A percentile compares a stretch with the other conserved stretches of the same genome.
Evolutionary conservation across 352 stramenopile species (phyloP).

Genomic region (Phytophthora idaei): DNA sequence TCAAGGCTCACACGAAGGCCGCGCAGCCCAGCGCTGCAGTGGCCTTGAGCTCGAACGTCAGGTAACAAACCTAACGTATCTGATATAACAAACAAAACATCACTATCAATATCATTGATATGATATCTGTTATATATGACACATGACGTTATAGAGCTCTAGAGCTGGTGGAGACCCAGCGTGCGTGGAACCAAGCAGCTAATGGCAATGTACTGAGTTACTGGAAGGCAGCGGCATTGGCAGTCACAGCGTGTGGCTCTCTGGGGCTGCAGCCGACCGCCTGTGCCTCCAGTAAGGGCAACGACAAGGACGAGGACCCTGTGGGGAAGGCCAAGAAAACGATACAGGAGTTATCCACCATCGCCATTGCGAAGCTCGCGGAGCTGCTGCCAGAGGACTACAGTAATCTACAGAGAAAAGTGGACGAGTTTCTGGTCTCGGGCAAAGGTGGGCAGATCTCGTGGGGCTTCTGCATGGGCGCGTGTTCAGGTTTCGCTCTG

Average conservation of each 20-base stretch:
- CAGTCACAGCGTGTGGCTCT: constrained; percentile 14
- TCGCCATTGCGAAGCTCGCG: constrained; percentile 44
- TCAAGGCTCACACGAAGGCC: constrained; percentile 8
- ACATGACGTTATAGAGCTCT: constrained; percentile 16
- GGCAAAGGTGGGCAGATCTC: constrained; percentile 83
- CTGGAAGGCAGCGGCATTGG: constrained; percentile 30
- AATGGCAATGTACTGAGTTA: constrained; percentile 29
- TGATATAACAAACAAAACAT: background rate
- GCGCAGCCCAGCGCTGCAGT: constrained; percentile 5
- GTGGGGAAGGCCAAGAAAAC: constrained; percentile 71
- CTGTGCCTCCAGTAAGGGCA: constrained; percentile 26
- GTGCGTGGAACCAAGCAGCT: constrained; percentile 10
- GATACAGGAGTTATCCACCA: constrained; percentile 45
- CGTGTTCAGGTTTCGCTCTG: constrained; percentile 88
- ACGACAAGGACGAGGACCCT: constrained; percentile 54
- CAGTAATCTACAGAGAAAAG: constrained; percentile 51
- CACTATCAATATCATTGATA: background rate
- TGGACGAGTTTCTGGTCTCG: constrained; percentile 68
- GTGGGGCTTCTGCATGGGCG: constrained; percentile 91
- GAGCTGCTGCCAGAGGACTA: constrained; percentile 49
- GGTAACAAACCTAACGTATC: constrained; percentile 20
- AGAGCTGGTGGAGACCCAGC: constrained; percentile 6
- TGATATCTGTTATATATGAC: constrained; percentile 4
- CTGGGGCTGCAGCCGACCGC: constrained; percentile 16
- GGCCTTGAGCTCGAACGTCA: constrained; percentile 2